Evolutionary conservation across 2,329 filamentous ascomycete species (phyloP), one percentile per base, ranked within the genome.

Genomic region (Cercospora sp.): DNA sequence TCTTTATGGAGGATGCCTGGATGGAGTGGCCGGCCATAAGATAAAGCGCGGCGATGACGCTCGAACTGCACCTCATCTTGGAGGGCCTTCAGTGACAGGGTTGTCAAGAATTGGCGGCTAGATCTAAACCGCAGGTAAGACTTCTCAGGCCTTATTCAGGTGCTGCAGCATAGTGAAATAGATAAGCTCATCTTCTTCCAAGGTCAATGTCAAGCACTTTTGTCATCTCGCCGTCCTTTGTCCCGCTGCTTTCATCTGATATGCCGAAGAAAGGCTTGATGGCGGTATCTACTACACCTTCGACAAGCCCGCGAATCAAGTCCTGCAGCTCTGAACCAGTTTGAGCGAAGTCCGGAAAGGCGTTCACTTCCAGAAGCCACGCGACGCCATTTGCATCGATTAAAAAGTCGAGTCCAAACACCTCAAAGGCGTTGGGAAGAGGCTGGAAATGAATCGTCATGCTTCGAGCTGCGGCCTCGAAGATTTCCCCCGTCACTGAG

Each of bases 291-390:
- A 97, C 84, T 24, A 92, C 90, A 10, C 88, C 91, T 74, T 88
- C 85, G 85, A 96, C 95, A 72, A 99, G 84, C 7, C 89, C 90
- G 21, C 84, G 86, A 26, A 99, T 90, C 49, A 98, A 80, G 0
- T 82, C 86, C 77, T 85, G 88, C 71, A 97, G 80, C 66, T 91
- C 90, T 7, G 86, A 85, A 0, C 95, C 95, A 16, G 93, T 97
- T 86, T 98, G 94, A 76, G 87, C 89, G 77, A 98, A 98, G 81
- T 99, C 95, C 9, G 95, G 95, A 80, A 97, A 99, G 0, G 94
- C 92, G 82, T 99, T 99, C 34, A 97, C 87, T 82, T 99, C 95
- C 66, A 99, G 82, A 75, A 99, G 79, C 88, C 89, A 97, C 3
- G 88, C 87, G 3, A 76, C 84, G 0, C 88, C 89, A 8, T 78